Conservation (phyloP, 441 rosid species). For the Lepidium campestre region DNA sequence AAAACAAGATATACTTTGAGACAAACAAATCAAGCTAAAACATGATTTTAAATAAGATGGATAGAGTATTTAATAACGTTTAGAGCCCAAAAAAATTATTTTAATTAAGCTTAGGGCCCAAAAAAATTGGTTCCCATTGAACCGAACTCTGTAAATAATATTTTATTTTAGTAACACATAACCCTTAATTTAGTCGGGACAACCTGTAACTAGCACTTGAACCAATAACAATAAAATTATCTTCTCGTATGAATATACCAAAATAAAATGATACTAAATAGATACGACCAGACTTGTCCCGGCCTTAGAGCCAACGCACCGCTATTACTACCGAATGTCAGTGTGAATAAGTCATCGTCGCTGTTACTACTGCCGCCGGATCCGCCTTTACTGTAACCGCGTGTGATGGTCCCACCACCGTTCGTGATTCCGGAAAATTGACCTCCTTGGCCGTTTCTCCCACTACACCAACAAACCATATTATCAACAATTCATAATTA, state of each 20-base stretch:
- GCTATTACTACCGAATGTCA: constrained; percentile 22
- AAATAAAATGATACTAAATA: constrained; percentile 10
- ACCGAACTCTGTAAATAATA: no score
- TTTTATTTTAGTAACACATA: no score
- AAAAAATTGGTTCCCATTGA: no score
- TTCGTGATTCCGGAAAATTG: constrained; percentile 34
- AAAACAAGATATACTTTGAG: no score
- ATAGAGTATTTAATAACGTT: no score
- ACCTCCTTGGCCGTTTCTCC: constrained; percentile 23
- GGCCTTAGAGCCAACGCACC: constrained; percentile 20
- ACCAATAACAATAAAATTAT: constrained; percentile 9
- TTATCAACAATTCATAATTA: constrained; percentile 8
- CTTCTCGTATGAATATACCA: constrained; percentile 21
- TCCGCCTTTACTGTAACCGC: constrained; percentile 27
- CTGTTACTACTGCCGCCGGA: constrained; percentile 1
- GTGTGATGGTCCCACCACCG: constrained; percentile 36
- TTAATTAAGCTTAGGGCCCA: no score
- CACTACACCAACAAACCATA: constrained; percentile 21
- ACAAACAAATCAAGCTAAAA: no score
- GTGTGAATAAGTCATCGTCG: constrained; percentile 16
- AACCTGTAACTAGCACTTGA: neutral
- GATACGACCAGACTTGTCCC: constrained; percentile 10
- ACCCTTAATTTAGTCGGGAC: no score
- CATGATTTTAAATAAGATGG: no score
- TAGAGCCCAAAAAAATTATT: no score